These are phyloP conservation scores for Suillus tomentosus DNA, from an alignment of 768 basidiomycete species.

Conservation along the genomic window DNA sequence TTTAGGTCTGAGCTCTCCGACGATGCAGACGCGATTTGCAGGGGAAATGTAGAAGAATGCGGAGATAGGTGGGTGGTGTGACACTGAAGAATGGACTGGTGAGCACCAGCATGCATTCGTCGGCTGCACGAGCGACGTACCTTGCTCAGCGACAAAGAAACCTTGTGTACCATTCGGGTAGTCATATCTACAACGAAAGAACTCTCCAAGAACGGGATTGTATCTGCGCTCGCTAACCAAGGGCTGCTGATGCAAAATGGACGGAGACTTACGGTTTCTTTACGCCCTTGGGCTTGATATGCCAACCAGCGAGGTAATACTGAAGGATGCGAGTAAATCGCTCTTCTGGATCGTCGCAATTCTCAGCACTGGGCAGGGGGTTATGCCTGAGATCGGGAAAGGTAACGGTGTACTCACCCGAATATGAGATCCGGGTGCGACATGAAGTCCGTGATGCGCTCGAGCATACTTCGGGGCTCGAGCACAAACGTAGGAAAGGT, in stretches of 20 bases:
- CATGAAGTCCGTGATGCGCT: slow-evolving; percentile 99
- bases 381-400: slow-evolving; percentile 4
- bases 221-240: slow-evolving; percentile 53
- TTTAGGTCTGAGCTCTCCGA: slow-evolving; percentile 94
- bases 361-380: slow-evolving; percentile 61
- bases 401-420: slow-evolving; percentile 57
- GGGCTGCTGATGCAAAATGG: slow-evolving; percentile 13
- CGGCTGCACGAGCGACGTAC: slow-evolving; percentile 37
- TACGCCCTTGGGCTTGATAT: slow-evolving; percentile 98
- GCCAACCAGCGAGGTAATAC: slow-evolving; percentile 99
- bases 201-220: slow-evolving; percentile 96
- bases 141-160: slow-evolving; percentile 97
- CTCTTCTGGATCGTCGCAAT: slow-evolving; percentile 82
- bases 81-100: slow-evolving; percentile 54
- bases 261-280: slow-evolving; percentile 86
- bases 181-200: slow-evolving; percentile 95
- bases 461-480: slow-evolving; percentile 95
- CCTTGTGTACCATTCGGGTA: slow-evolving; percentile 91
- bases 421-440: slow-evolving; percentile 97
- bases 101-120: slow-evolving; percentile 10
- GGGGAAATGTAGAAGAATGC: slow-evolving; percentile 97
- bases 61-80: slow-evolving; percentile 92
- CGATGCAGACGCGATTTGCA: slow-evolving; percentile 80
- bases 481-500: slow-evolving; percentile 95
- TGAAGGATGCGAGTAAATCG: slow-evolving; percentile 88